Percentiles rank a stretch among this genome's conserved stretches.
Evolutionary conservation across 139 green algal species (phyloP).

Genomic region (Yamagishiella unicocca): DNA sequence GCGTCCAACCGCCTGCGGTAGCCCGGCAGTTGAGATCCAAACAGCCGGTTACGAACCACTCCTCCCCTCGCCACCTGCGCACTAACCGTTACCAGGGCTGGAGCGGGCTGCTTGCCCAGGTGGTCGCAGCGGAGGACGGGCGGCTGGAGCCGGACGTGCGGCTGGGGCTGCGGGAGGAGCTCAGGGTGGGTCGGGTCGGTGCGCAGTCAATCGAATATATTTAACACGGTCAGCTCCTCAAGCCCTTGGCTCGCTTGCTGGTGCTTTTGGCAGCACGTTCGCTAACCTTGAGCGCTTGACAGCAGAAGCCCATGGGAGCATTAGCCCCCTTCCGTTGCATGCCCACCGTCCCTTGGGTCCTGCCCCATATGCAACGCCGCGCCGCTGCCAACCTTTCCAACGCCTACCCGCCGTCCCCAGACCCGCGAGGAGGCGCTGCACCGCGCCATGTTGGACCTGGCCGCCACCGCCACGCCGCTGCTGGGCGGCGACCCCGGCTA

Average conservation of each 20-base stretch:
- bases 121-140: slow-evolving; percentile 34
- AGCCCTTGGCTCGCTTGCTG: no score
- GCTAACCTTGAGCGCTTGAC: no score
- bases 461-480: slow-evolving; percentile 27
- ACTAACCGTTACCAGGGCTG: no score
- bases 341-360: not conserved
- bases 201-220: no score
- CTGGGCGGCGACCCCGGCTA: slow-evolving; percentile 47
- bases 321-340: no score
- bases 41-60: no score
- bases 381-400: not conserved
- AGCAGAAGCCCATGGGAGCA: no score
- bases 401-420: not conserved
- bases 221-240: no score
- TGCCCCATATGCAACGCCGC: not conserved
- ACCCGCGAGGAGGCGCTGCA: slow-evolving; percentile 32
- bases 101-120: slow-evolving; percentile 14
- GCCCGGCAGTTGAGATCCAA: no score
- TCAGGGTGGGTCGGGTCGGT: slow-evolving; percentile 24
- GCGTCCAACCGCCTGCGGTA: no score
- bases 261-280: no score
- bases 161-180: slow-evolving; percentile 44
- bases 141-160: slow-evolving; percentile 48
- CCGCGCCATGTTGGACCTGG: slow-evolving; percentile 29
- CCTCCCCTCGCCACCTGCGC: no score